Conservation (phyloP, 192 early-diverging fungal species). For the Neocallimastix lanati region DNA sequence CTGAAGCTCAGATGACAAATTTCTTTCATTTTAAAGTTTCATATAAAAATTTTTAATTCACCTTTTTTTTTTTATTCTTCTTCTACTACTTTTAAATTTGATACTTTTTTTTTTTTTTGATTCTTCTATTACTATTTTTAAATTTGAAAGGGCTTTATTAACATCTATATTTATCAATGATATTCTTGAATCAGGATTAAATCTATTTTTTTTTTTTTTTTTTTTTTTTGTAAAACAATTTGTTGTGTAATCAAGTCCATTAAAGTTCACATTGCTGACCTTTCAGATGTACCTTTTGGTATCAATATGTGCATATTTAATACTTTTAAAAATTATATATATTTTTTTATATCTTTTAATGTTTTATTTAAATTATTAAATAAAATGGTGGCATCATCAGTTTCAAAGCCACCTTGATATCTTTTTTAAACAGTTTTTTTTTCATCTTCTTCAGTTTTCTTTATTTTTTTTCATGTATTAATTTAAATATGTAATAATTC, state of each 20-base stretch:
- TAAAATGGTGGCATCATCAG: background rate
- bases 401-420: background rate
- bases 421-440: constrained; percentile 14
- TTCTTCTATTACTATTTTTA: background rate
- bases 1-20: background rate
- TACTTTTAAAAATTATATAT: background rate
- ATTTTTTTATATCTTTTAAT: background rate
- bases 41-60: background rate
- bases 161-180: background rate
- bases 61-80: background rate
- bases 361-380: background rate
- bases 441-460: constrained; percentile 24
- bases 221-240: background rate
- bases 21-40: background rate
- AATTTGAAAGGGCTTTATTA: background rate
- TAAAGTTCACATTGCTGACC: background rate
- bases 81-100: too few species aligned
- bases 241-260: background rate
- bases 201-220: too few species aligned
- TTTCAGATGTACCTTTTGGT: background rate
- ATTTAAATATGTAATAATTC: constrained; percentile 32
- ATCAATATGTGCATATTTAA: background rate
- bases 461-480: constrained; percentile 28
- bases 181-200: background rate
- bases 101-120: too few species aligned